Evolutionary conservation across 495 filamentous ascomycete species (phyloP).

Genomic region (Thozetella sp.): DNA sequence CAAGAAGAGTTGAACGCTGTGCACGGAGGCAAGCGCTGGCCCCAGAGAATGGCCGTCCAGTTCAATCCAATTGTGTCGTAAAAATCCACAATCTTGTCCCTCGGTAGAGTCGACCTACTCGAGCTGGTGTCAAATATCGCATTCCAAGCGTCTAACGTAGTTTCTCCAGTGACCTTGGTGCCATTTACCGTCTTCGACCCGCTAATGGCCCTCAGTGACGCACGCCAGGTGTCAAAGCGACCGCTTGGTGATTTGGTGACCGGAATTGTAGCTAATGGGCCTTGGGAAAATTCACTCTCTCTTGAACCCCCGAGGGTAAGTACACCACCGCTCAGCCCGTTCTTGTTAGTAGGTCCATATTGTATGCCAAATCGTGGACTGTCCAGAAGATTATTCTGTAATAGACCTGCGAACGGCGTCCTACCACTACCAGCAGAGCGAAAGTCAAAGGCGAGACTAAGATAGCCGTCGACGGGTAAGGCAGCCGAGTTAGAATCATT

Average conservation of each 20-base stretch:
- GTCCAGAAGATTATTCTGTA: background rate
- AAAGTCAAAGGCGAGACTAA: background rate
- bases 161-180: background rate
- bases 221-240: background rate
- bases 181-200: background rate
- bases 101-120: background rate
- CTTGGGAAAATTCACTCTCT: background rate
- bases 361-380: background rate
- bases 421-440: too few species aligned
- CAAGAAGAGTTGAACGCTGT: background rate
- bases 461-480: background rate
- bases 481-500: background rate
- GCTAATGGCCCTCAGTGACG: background rate
- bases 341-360: background rate
- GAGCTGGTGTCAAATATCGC: background rate
- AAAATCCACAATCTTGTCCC: background rate
- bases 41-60: background rate
- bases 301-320: background rate
- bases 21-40: background rate
- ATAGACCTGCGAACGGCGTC: background rate
- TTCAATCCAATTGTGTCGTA: background rate
- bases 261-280: background rate
- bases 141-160: background rate
- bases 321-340: background rate
- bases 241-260: slow-evolving; percentile 2